phyloP scores from a whole-genome alignment of 768 basidiomycete species.

The Gymnopilus junonius region DNA sequence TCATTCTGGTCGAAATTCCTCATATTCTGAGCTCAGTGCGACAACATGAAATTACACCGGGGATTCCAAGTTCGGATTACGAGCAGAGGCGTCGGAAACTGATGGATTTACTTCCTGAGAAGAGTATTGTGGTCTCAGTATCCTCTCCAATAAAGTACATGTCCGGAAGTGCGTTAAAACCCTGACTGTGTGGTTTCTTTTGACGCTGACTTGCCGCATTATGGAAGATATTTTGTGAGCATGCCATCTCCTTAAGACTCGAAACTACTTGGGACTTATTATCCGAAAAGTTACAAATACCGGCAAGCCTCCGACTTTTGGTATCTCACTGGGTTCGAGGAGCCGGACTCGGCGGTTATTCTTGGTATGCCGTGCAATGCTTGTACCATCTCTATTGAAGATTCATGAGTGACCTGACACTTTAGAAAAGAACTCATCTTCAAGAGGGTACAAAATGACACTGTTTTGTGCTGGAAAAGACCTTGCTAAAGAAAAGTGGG shows the following conservation, averaged over 20 bases:
- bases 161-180: conserved; percentile 64
- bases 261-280: background rate
- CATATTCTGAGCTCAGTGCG: conserved; percentile 42
- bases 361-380: conserved; percentile 53
- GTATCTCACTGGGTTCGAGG: conserved; percentile 96
- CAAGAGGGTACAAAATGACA: conserved; percentile 85
- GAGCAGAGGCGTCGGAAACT: conserved; percentile 68
- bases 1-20: background rate
- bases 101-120: conserved; percentile 75
- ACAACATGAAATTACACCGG: conserved; percentile 77
- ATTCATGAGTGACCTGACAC: conserved; percentile 3
- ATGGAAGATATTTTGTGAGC: conserved; percentile 76
- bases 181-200: background rate
- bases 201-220: conserved; percentile 5
- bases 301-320: conserved; percentile 92
- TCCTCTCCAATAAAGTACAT: conserved; percentile 87
- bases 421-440: conserved; percentile 69
- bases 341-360: conserved; percentile 88
- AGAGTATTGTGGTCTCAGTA: conserved; percentile 74
- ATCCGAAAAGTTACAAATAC: conserved; percentile 82
- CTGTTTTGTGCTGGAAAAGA: conserved; percentile 83
- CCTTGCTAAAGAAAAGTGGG: conserved; percentile 84
- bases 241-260: background rate
- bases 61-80: conserved; percentile 80
- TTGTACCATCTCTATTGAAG: background rate